A percentile compares a stretch with the other conserved stretches of the same genome.
phyloP scores from a whole-genome alignment of 23 red algal species.

The Gracilaria gracilis region DNA sequence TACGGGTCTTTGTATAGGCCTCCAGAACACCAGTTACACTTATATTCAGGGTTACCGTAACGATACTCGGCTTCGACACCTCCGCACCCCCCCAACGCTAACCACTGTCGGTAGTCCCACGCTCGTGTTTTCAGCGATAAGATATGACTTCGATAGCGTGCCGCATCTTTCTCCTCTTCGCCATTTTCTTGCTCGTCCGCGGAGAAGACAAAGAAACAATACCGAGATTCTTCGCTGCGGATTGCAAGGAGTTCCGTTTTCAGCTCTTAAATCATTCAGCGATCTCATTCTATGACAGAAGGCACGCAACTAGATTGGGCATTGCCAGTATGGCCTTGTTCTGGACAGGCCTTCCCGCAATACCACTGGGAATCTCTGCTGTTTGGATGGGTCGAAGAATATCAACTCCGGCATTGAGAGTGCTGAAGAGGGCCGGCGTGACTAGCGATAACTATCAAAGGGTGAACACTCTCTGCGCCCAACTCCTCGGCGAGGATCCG shows the following conservation, averaged over 20 bases:
- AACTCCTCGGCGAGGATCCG: constrained; percentile 13
- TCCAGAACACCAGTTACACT: neutral
- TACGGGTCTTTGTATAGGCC: neutral
- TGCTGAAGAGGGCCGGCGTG: constrained; percentile 18
- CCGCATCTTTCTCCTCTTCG: neutral
- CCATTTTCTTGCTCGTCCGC: neutral
- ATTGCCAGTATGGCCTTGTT: constrained; percentile 57
- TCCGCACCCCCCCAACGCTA: neutral
- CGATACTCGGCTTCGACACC: constrained; percentile 13
- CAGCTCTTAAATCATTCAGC: constrained; percentile 22
- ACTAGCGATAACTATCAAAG: constrained; percentile 16
- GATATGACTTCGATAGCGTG: neutral
- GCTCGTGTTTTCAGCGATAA: neutral
- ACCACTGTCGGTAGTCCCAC: neutral
- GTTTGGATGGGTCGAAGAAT: constrained; percentile 44
- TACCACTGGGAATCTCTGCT: constrained; percentile 33
- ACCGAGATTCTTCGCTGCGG: constrained; percentile 26
- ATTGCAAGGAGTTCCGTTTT: constrained; percentile 40
- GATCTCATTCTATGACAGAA: constrained; percentile 30
- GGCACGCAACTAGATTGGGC: constrained; percentile 28
- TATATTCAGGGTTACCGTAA: constrained; percentile 33
- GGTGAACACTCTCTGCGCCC: constrained; percentile 36
- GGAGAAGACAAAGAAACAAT: constrained; percentile 8
- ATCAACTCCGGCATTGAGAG: neutral
- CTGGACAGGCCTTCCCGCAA: constrained; percentile 49